Percentiles rank a stretch among this genome's conserved stretches.
Conservation (phyloP, 768 basidiomycete genomes). For the Galerina marginata region DNA sequence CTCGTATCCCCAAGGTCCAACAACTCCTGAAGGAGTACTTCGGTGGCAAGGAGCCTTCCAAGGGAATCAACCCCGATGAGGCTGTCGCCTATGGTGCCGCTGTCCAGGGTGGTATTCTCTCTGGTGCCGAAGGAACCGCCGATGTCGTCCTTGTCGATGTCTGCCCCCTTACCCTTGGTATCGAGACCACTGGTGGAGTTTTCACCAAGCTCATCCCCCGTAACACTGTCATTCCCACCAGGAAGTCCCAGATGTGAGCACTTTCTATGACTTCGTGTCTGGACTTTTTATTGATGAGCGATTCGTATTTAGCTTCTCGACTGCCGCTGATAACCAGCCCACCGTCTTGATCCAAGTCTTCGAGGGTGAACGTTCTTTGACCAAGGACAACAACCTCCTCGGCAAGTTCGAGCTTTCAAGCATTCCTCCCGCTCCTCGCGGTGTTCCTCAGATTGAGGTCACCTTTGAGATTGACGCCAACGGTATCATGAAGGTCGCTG, state of each 20-base stretch:
- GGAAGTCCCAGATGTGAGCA: constrained; percentile 89
- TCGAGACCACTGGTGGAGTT: constrained; percentile 98
- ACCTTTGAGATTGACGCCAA: constrained; percentile 95
- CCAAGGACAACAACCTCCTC: constrained; percentile 98
- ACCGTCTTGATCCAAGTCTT: constrained; percentile 97
- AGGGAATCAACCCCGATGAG: constrained; percentile 99
- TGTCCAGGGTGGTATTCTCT: constrained; percentile 97
- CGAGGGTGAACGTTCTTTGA: constrained; percentile 96
- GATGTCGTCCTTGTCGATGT: constrained; percentile 97
- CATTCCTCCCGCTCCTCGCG: constrained; percentile 95
- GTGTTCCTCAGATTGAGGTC: constrained; percentile 97
- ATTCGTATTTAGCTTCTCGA: constrained; percentile 63
- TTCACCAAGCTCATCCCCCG: constrained; percentile 97
- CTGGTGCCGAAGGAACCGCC: constrained; percentile 88
- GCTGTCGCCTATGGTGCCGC: constrained; percentile 99
- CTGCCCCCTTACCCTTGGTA: constrained; percentile 96
- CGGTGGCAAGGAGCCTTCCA: constrained; percentile 94
- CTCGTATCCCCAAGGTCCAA: constrained; percentile 99
- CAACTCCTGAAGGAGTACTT: constrained; percentile 98
- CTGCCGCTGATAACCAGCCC: constrained; percentile 90
- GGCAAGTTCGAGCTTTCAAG: constrained; percentile 94
- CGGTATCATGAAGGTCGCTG: constrained; percentile 93
- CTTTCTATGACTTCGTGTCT: not conserved
- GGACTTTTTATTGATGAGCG: constrained; percentile 3
- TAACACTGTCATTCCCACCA: constrained; percentile 98